Base-by-base conservation (phyloP, 2,329 filamentous ascomycete species). In the Exophiala oligosperma region DNA sequence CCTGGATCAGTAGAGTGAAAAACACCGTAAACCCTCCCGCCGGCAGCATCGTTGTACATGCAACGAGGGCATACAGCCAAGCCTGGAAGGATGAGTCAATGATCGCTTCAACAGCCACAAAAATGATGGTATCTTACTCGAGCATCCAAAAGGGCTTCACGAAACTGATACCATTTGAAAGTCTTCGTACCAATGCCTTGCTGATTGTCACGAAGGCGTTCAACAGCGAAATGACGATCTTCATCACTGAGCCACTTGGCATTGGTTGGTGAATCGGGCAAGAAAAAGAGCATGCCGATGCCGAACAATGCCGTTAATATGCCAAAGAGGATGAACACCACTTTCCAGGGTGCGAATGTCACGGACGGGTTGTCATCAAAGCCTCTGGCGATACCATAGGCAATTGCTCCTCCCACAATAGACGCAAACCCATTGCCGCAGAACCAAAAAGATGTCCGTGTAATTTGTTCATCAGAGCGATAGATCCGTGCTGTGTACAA, bases 21-120 rank as follows among this genome's bases (percentile, higher is more conserved):
- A 84, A 85, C 56, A 82, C 84, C 0, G 75, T 77, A 50, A 84
- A 81, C 12, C 82, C 83, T 2, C 82, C 82, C 51, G 84, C 85
- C 17, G 74, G 74, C 11, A 55, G 43, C 51, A 59, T 17, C 29
- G 29, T 46, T 12, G 37, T 26, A 38, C 26, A 49, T 50, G 26
- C 52, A 55, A 38, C 51, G 32, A n/a, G 54, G 41, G 44, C 28
- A 49, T 40, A 58, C 5, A 58, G 41, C 56, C 50, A 58, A 6
- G 56, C 28, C 56, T 57, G 21, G 51, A 80, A 77, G 21, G 80
- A 29, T 12, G 23, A 49, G 7, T 29, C n/a, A 29, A 28, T 28
- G 23, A 6, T 26, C 72, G 8, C 75, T 77, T 1, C 72, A 74
- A 61, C 80, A 79, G 71, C 74, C 41, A 0, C 82, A 84, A 32